Conservation (phyloP, 2,329 filamentous ascomycete species). For the Diplodia sapinea region DNA sequence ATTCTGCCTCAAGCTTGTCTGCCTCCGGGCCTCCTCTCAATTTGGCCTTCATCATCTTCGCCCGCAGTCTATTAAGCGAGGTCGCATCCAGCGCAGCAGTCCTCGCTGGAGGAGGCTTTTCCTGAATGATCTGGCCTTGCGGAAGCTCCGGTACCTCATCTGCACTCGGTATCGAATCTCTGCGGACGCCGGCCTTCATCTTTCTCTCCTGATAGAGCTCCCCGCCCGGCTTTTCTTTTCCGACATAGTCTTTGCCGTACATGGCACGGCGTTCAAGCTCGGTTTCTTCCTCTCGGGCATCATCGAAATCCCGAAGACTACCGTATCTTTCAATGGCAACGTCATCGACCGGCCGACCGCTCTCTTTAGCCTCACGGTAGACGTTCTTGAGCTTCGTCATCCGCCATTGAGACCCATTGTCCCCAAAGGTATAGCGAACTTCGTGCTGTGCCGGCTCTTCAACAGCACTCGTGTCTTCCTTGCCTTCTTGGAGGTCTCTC, state of each 20-base stretch:
- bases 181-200: constrained; percentile 61
- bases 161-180: constrained; percentile 32
- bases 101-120: constrained; percentile 56
- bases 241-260: constrained; percentile 84
- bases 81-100: constrained; percentile 72
- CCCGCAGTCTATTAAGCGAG: constrained; percentile 84
- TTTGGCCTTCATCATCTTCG: constrained; percentile 95
- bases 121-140: constrained; percentile 65
- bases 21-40: constrained; percentile 78
- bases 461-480: constrained; percentile 45
- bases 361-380: constrained; percentile 78
- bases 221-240: constrained; percentile 85
- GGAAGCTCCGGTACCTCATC: constrained; percentile 40
- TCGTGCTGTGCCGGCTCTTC: constrained; percentile 63
- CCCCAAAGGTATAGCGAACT: constrained; percentile 85
- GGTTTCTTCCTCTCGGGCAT: constrained; percentile 89
- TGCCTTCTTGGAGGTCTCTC: constrained; percentile 60
- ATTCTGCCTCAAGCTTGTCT: constrained; percentile 78
- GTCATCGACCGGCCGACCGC: constrained; percentile 74
- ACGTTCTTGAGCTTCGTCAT: constrained; percentile 94
- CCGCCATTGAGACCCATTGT: constrained; percentile 88
- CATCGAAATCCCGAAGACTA: constrained; percentile 82
- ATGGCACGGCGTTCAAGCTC: constrained; percentile 82
- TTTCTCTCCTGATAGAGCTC: constrained; percentile 82
- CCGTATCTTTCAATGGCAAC: constrained; percentile 84